A percentile compares a stretch with the other conserved stretches of the same genome.
These are phyloP conservation scores for Lipomyces anomalus DNA, from an alignment of 805 yeast genomes.

Conservation along the genomic window DNA sequence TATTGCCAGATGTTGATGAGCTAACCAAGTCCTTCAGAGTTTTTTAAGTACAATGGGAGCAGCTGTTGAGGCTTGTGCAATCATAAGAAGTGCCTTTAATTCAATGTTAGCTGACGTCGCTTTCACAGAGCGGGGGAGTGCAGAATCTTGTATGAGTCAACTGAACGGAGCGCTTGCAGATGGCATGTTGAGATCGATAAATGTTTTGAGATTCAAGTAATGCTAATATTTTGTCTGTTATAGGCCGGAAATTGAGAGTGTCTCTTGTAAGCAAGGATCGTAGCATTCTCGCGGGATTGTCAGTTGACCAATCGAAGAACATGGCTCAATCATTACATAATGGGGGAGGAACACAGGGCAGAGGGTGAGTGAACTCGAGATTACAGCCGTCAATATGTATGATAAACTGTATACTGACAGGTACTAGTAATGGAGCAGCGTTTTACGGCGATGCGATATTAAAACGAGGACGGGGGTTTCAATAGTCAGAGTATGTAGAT, in stretches of 20 bases:
- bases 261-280: background rate
- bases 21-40: no score
- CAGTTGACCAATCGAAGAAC: background rate
- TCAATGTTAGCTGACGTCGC: slow-evolving; percentile 27
- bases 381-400: background rate
- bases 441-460: slow-evolving; percentile 17
- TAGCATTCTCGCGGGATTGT: slow-evolving; percentile 8
- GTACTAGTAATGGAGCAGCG: background rate
- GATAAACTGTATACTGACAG: background rate
- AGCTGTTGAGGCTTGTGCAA: slow-evolving; percentile 23
- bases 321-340: slow-evolving; percentile 1
- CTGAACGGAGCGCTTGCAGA: slow-evolving; percentile 46
- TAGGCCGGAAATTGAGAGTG: background rate
- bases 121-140: slow-evolving; percentile 29
- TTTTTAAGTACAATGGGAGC: slow-evolving; percentile 28
- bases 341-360: slow-evolving; percentile 10
- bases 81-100: slow-evolving; percentile 4
- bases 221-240: background rate
- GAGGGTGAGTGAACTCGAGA: slow-evolving; percentile 5
- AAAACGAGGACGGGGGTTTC: slow-evolving; percentile 18
- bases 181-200: no score
- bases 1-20: no score
- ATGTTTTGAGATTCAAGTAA: no score
- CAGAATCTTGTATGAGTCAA: slow-evolving; percentile 32
- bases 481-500: no score